phyloP scores from a whole-genome alignment of 2,329 filamentous ascomycete genomes.

The Colletotrichum sp. region DNA sequence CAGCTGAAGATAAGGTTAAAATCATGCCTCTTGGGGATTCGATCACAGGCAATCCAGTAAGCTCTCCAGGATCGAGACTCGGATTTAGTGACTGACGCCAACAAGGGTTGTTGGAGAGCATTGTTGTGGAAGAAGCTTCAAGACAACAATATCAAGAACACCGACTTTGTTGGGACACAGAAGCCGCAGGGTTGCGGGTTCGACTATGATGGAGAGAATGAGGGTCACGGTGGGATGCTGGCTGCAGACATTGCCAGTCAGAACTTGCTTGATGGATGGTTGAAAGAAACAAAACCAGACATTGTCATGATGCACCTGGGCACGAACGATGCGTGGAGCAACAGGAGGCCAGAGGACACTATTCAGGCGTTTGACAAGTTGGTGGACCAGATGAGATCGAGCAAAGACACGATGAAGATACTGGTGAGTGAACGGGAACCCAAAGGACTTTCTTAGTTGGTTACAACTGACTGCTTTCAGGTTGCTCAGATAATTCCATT shows the following conservation, averaged over 20 bases:
- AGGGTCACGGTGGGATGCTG: constrained; percentile 46
- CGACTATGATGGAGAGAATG: constrained; percentile 46
- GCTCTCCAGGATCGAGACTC: background rate
- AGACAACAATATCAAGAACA: constrained; percentile 32
- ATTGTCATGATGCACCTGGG: constrained; percentile 52
- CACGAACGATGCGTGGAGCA: constrained; percentile 46
- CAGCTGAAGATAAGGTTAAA: background rate
- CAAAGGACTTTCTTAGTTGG: background rate
- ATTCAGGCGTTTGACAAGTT: constrained; percentile 40
- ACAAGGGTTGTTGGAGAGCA: constrained; percentile 37
- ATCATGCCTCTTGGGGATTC: constrained; percentile 31
- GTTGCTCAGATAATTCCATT: background rate
- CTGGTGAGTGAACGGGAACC: constrained; percentile 25
- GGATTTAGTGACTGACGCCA: background rate
- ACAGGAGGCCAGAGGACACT: constrained; percentile 35
- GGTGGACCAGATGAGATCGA: constrained; percentile 44
- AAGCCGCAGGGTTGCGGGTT: constrained; percentile 38
- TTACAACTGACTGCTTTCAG: background rate
- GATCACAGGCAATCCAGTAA: constrained; percentile 29
- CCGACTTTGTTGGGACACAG: constrained; percentile 39
- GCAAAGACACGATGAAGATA: constrained; percentile 42
- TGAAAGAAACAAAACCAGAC: constrained; percentile 41
- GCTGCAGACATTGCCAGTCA: constrained; percentile 42
- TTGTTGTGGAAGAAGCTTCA: constrained; percentile 35
- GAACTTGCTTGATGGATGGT: constrained; percentile 42